Percentiles rank a stretch among this genome's conserved stretches.
These are phyloP conservation scores for Cutaneotrichosporon curvatum DNA, from an alignment of 1,284 basidiomycete species.

Conservation along the genomic window DNA sequence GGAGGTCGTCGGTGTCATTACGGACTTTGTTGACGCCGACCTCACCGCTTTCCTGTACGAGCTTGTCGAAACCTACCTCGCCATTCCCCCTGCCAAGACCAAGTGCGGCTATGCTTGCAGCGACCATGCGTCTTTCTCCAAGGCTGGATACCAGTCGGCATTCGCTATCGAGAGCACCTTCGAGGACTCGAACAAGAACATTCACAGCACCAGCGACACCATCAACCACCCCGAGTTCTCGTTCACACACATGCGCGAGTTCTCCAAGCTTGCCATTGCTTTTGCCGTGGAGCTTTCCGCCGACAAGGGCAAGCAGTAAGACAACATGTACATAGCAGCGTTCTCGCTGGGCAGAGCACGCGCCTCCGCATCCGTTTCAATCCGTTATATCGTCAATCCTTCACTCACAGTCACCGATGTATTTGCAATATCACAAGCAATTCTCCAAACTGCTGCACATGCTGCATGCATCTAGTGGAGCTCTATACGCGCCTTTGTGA, in stretches of 20 bases:
- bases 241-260: conserved; percentile 54
- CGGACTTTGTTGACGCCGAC: conserved; percentile 69
- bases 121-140: conserved; percentile 71
- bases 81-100: conserved; percentile 46
- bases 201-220: conserved; percentile 73
- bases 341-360: too few relatives aligned
- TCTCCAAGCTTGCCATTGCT: conserved; percentile 80
- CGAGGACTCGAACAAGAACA: conserved; percentile 60
- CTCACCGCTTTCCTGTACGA: conserved; percentile 67
- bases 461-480: background rate
- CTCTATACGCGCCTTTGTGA: too few relatives aligned
- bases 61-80: conserved; percentile 61
- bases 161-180: conserved; percentile 58
- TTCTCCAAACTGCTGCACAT: background rate
- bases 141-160: conserved; percentile 73
- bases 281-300: conserved; percentile 67
- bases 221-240: conserved; percentile 82
- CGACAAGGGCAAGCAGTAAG: background rate
- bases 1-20: conserved; percentile 84
- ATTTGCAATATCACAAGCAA: background rate
- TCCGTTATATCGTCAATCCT: background rate
- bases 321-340: too few relatives aligned
- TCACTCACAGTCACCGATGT: background rate
- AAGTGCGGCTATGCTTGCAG: conserved; percentile 92
- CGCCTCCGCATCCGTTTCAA: too few relatives aligned